phyloP scores from a whole-genome alignment of 371 early-diverging fungal genomes.

The Mucor ambiguus region DNA sequence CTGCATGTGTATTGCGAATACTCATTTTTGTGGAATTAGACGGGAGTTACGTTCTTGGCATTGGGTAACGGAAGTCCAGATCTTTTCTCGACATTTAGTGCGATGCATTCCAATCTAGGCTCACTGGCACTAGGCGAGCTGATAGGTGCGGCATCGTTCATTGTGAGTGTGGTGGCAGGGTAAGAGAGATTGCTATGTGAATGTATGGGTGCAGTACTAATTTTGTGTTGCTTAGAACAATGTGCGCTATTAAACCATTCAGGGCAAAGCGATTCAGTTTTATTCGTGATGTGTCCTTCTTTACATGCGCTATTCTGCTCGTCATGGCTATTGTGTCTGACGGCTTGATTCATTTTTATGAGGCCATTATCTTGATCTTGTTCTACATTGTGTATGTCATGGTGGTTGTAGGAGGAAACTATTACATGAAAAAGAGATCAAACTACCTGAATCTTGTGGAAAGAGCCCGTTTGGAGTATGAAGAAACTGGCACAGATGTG shows the following conservation, averaged over 20 bases:
- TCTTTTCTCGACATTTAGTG: conserved; percentile 79
- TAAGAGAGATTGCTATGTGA: conserved; percentile 6
- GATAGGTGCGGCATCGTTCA: conserved; percentile 80
- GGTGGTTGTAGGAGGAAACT: conserved; percentile 63
- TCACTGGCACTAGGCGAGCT: conserved; percentile 83
- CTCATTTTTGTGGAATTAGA: conserved; percentile 39
- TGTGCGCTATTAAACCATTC: conserved; percentile 72
- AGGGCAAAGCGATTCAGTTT: conserved; percentile 66
- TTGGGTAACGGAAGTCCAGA: conserved; percentile 90
- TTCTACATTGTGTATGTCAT: conserved; percentile 62
- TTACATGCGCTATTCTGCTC: conserved; percentile 65
- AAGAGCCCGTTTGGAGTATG: conserved; percentile 49
- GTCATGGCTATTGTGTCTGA: conserved; percentile 61
- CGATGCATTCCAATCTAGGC: conserved; percentile 72
- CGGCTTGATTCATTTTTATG: conserved; percentile 61
- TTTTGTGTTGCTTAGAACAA: conserved; percentile 47
- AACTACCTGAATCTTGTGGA: conserved; percentile 42
- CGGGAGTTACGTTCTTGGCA: conserved; percentile 86
- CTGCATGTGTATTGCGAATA: not conserved
- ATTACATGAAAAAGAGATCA: conserved; percentile 44
- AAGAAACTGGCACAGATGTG: conserved; percentile 46
- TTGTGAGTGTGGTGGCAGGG: conserved; percentile 74
- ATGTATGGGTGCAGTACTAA: not conserved
- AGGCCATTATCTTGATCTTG: conserved; percentile 54
- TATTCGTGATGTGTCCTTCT: conserved; percentile 73